A percentile compares a stretch with the other conserved stretches of the same genome.
These are phyloP conservation scores for Phytomonas serpens DNA, from an alignment of 208 protist genomes.

Conservation along the genomic window DNA sequence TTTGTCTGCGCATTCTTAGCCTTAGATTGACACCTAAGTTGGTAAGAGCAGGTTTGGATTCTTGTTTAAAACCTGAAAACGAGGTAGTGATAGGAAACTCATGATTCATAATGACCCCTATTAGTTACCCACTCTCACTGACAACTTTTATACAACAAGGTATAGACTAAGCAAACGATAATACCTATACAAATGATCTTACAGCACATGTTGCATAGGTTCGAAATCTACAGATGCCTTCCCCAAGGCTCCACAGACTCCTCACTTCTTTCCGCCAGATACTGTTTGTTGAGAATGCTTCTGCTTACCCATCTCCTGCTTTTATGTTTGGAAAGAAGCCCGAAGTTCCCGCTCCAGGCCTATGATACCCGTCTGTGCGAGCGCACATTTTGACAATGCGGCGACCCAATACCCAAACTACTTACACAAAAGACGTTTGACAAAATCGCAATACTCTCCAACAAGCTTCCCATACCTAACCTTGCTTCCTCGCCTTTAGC, in stretches of 20 bases:
- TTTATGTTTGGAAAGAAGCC: neutral
- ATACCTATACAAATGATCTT: neutral
- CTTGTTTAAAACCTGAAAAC: neutral
- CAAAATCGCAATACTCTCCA: neutral
- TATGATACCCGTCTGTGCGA: neutral
- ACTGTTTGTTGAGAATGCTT: neutral
- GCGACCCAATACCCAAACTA: neutral
- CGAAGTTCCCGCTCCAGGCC: neutral
- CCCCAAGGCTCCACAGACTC: neutral
- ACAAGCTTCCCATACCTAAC: neutral
- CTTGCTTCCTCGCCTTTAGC: neutral
- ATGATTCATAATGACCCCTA: neutral
- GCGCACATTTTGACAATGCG: neutral
- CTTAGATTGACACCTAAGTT: neutral
- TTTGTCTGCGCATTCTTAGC: neutral
- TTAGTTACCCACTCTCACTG: neutral
- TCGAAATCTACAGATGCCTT: neutral
- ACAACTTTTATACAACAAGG: neutral
- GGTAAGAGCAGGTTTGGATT: neutral
- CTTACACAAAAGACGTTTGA: neutral
- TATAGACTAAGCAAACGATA: neutral
- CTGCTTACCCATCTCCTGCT: neutral
- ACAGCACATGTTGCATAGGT: neutral
- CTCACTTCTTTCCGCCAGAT: neutral
- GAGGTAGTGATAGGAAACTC: neutral